A percentile compares a stretch with the other conserved stretches of the same genome.
Conservation (phyloP, 805 yeast species). For the Schizosaccharomyces osmophilus region DNA sequence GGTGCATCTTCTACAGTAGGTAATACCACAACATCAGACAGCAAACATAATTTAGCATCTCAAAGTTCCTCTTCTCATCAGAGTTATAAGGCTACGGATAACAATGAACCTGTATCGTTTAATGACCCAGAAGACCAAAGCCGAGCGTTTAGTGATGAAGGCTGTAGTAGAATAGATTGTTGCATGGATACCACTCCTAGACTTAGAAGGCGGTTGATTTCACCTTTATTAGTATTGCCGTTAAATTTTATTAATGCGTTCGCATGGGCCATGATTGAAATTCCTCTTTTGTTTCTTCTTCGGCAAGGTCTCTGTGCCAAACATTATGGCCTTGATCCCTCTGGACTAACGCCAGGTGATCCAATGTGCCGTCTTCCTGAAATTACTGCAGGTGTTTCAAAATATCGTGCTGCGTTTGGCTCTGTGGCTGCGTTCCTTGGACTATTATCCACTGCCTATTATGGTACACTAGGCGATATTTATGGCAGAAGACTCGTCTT, state of each 20-base stretch:
- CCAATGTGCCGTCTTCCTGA: not conserved
- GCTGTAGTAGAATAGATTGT: not conserved
- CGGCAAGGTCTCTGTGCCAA: not conserved
- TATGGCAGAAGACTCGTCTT: not conserved
- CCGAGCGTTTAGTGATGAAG: not conserved
- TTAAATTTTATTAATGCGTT: not conserved
- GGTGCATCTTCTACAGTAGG: not conserved
- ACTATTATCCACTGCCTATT: not conserved
- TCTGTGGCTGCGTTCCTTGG: slow-evolving; percentile 1
- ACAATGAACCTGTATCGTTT: not conserved
- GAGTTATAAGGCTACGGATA: not conserved
- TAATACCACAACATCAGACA: too few species aligned
- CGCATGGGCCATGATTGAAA: slow-evolving; percentile 1
- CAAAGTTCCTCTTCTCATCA: not conserved
- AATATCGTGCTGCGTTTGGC: not conserved
- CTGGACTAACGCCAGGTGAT: not conserved
- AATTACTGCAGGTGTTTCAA: not conserved
- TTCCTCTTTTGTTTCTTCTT: not conserved
- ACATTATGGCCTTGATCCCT: not conserved
- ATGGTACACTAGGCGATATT: not conserved
- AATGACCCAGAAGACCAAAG: not conserved
- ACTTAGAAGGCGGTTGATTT: not conserved
- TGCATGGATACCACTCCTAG: not conserved
- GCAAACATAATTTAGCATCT: too few species aligned
- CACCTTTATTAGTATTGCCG: not conserved